A percentile compares a stretch with the other conserved stretches of the same genome.
phyloP scores from a whole-genome alignment of 768 basidiomycete genomes.

The Xerocomellus chrysenteron region DNA sequence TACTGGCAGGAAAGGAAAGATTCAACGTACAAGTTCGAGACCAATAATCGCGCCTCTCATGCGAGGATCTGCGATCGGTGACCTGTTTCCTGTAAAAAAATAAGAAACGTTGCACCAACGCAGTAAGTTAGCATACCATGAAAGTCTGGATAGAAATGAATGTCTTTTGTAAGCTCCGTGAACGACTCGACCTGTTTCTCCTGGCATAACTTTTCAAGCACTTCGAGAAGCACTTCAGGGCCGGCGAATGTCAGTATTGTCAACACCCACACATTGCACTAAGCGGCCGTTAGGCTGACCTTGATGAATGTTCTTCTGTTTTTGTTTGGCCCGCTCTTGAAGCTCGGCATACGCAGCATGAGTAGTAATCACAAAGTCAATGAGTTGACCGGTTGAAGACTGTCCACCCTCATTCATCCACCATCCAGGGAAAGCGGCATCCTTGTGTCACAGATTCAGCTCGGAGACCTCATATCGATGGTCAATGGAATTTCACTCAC shows the following conservation, averaged over 20 bases:
- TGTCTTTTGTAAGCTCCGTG: constrained; percentile 84
- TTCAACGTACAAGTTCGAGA: constrained; percentile 61
- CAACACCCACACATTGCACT: neutral
- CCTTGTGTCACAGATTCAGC: constrained; percentile 38
- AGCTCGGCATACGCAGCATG: constrained; percentile 83
- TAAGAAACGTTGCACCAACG: neutral
- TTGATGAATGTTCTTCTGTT: constrained; percentile 56
- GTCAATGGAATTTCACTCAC: constrained; percentile 33
- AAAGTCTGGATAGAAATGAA: constrained; percentile 95
- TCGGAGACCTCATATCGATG: neutral
- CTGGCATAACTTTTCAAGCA: constrained; percentile 62
- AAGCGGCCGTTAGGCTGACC: constrained; percentile 34
- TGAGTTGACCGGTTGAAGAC: constrained; percentile 92
- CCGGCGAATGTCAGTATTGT: neutral
- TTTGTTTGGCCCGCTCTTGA: constrained; percentile 57
- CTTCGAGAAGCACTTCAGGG: constrained; percentile 63
- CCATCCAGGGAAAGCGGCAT: constrained; percentile 89
- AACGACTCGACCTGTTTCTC: constrained; percentile 57
- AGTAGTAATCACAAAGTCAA: constrained; percentile 92
- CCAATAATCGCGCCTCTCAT: constrained; percentile 94
- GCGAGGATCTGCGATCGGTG: constrained; percentile 91
- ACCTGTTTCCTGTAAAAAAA: constrained; percentile 74
- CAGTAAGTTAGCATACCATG: constrained; percentile 54
- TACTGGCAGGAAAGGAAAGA: neutral
- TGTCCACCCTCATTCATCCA: constrained; percentile 99